Conservation (phyloP, 208 protist genomes). For the Borovskyia barvae region DNA sequence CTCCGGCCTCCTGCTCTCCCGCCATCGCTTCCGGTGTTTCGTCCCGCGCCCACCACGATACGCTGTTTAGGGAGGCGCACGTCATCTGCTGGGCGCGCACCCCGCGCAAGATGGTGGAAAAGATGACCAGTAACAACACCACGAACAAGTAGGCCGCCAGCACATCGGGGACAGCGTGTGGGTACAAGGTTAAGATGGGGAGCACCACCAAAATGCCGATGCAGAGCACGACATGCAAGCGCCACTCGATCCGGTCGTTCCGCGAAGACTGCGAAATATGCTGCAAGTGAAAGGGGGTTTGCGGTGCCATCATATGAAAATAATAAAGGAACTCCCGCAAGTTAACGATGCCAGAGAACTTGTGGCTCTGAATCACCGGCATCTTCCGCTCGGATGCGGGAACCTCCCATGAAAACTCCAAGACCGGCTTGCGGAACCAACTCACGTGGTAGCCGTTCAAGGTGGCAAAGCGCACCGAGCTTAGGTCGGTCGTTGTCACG, state of each 20-base stretch:
- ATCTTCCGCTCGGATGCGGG: constrained; percentile 54
- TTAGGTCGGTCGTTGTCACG: constrained; percentile 41
- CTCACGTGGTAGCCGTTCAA: constrained; percentile 45
- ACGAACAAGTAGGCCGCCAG: constrained; percentile 35
- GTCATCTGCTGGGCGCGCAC: constrained; percentile 43
- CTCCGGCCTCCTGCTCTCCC: too few relatives aligned
- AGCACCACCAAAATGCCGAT: constrained; percentile 25
- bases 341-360: constrained; percentile 37
- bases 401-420: constrained; percentile 62
- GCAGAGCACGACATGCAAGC: constrained; percentile 37
- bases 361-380: constrained; percentile 50
- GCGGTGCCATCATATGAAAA: constrained; percentile 41
- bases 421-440: constrained; percentile 20
- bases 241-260: constrained; percentile 41
- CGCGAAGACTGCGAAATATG: constrained; percentile 22
- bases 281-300: constrained; percentile 25
- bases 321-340: constrained; percentile 46
- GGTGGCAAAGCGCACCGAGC: constrained; percentile 36
- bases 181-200: constrained; percentile 50
- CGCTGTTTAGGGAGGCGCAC: constrained; percentile 33
- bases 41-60: constrained; percentile 28
- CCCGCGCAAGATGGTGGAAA: constrained; percentile 30
- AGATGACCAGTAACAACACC: constrained; percentile 20
- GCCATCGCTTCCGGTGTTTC: too few relatives aligned
- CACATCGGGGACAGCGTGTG: constrained; percentile 34